Evolutionary conservation across 352 stramenopile species (phyloP).

Genomic region (Globisporangium orthogonon): DNA sequence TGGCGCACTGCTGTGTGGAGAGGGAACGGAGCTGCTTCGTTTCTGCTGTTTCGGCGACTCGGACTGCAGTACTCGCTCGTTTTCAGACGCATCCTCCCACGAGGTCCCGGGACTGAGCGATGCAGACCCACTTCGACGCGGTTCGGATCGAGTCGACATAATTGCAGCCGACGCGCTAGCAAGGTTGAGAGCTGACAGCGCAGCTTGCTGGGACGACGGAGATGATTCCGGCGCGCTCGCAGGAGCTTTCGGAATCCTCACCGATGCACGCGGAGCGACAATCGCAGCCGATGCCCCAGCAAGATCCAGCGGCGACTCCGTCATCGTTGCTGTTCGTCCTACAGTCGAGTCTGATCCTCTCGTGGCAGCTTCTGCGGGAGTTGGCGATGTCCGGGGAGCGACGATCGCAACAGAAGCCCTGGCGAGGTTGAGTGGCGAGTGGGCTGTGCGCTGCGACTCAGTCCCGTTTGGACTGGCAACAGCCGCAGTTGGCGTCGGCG

Average conservation of each 20-base stretch:
- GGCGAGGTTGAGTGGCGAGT: slow-evolving; percentile 7
- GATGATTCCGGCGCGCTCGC: not conserved
- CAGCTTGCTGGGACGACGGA: not conserved
- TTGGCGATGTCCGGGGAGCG: not conserved
- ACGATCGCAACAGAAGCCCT: slow-evolving; percentile 1
- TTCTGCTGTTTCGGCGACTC: slow-evolving; percentile 1
- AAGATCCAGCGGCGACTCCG: not conserved
- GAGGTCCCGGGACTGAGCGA: not conserved
- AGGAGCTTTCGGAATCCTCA: not conserved
- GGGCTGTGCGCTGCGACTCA: not conserved
- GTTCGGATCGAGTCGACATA: slow-evolving; percentile 8
- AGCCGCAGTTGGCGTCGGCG: not conserved
- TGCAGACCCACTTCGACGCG: not conserved
- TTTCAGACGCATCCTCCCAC: not conserved
- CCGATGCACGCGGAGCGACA: not conserved
- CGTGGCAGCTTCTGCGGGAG: not conserved
- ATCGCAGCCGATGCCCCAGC: not conserved
- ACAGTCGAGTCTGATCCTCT: not conserved
- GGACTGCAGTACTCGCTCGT: not conserved
- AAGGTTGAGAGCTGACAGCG: slow-evolving; percentile 9
- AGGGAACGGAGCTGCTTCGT: not conserved
- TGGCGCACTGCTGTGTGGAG: not conserved
- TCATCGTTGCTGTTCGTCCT: not conserved
- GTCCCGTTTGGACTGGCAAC: not conserved
- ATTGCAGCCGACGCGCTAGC: slow-evolving; percentile 7